These are phyloP conservation scores for Perkinsus marinus DNA, from an alignment of 169 alveolate species.

Conservation along the genomic window DNA sequence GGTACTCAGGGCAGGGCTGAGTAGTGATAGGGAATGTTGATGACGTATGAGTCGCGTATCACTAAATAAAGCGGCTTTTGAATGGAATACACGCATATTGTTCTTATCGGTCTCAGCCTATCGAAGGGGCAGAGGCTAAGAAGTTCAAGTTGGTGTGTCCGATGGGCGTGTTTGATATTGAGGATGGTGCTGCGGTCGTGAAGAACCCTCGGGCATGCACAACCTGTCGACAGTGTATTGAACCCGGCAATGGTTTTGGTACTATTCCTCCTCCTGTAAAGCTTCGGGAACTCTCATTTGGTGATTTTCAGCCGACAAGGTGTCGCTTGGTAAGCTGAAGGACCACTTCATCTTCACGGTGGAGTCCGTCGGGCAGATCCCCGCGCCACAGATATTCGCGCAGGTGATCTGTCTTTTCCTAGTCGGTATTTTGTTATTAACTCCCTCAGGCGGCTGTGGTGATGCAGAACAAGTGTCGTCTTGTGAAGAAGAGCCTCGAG, in stretches of 20 bases:
- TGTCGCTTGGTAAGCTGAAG: conserved; percentile 17
- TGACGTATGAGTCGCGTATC: no score
- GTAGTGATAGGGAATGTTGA: no score
- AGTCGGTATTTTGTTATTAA: neutral
- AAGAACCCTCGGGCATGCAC: conserved; percentile 67
- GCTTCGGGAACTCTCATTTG: neutral
- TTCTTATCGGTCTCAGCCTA: neutral
- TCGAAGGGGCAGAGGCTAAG: conserved; percentile 52
- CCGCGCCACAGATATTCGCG: neutral
- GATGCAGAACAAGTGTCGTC: neutral
- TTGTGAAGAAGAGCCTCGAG: neutral
- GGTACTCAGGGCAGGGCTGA: neutral
- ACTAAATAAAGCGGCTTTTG: no score
- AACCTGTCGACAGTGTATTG: conserved; percentile 76
- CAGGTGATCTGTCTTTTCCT: neutral
- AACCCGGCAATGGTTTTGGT: conserved; percentile 10
- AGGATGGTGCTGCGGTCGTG: conserved; percentile 39
- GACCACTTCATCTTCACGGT: conserved; percentile 23
- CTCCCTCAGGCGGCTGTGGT: neutral
- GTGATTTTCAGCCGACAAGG: conserved; percentile 1
- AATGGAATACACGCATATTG: no score
- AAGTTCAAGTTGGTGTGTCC: conserved; percentile 61
- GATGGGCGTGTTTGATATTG: conserved; percentile 64
- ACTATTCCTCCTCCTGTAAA: neutral
- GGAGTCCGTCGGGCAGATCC: conserved; percentile 26